phyloP scores from a whole-genome alignment of 306 rosid species.

The Vicia faba region DNA sequence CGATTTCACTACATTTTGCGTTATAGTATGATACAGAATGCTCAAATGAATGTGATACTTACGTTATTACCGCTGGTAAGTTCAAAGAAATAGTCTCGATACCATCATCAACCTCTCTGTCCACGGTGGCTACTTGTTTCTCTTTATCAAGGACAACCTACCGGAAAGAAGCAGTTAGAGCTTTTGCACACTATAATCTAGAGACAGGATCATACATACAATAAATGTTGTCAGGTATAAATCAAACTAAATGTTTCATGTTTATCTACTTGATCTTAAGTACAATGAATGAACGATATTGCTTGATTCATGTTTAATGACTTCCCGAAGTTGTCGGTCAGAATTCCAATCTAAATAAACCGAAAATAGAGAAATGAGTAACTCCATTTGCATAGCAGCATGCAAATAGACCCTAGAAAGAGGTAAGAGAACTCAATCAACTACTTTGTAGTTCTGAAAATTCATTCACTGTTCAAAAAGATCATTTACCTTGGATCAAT shows the following conservation, averaged over 20 bases:
- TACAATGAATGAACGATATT: conserved; percentile 4
- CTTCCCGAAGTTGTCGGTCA: not conserved
- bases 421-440: conserved; percentile 13
- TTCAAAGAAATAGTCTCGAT: conserved; percentile 78
- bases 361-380: not conserved
- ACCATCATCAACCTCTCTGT: conserved; percentile 93
- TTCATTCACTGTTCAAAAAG: conserved; percentile 10
- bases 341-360: not conserved
- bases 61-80: conserved; percentile 95
- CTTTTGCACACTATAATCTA: not conserved
- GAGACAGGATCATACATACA: not conserved
- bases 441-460: conserved; percentile 16
- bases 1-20: conserved; percentile 5
- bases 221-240: not conserved
- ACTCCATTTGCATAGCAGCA: not conserved
- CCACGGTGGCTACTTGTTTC: conserved; percentile 74
- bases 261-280: conserved; percentile 3
- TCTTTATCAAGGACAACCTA: conserved; percentile 95
- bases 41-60: conserved; percentile 41
- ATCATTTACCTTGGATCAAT: not conserved
- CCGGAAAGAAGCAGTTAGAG: conserved; percentile 53
- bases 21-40: conserved; percentile 6
- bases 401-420: conserved; percentile 15
- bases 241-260: conserved; percentile 19
- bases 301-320: not conserved